A percentile compares a stretch with the other conserved stretches of the same genome.
Conservation (phyloP, 2,329 filamentous ascomycete genomes). For the Phaeoacremonium minimum region DNA sequence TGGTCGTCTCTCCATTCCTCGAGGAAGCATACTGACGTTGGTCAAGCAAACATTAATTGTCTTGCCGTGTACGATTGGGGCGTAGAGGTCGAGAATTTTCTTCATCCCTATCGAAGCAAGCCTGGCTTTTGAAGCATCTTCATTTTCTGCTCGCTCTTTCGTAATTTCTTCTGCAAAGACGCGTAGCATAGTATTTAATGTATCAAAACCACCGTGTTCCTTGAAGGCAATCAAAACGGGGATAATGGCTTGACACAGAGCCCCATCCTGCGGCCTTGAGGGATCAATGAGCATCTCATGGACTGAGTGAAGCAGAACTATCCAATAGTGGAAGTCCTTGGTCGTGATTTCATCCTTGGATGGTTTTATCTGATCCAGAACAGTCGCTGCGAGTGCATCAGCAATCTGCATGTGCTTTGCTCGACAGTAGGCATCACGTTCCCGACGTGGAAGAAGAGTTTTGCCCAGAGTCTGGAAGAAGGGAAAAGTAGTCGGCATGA, state of each 20-base stretch:
- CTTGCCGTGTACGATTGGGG: slow-evolving; percentile 71
- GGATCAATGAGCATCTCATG: slow-evolving; percentile 75
- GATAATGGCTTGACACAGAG: slow-evolving; percentile 55
- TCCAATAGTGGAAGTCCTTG: slow-evolving; percentile 75
- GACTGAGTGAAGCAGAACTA: slow-evolving; percentile 73
- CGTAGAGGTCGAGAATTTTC: slow-evolving; percentile 80
- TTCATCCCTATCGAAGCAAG: slow-evolving; percentile 61
- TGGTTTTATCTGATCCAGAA: slow-evolving; percentile 61
- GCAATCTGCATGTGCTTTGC: slow-evolving; percentile 52
- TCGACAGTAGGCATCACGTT: slow-evolving; percentile 57
- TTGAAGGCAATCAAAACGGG: slow-evolving; percentile 86
- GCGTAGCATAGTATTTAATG: slow-evolving; percentile 68
- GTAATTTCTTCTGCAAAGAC: slow-evolving; percentile 59
- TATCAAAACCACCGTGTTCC: slow-evolving; percentile 69
- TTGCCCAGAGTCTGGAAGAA: slow-evolving; percentile 86
- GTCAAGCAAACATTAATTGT: slow-evolving; percentile 73
- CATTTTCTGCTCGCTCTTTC: slow-evolving; percentile 28
- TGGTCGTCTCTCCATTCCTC: slow-evolving; percentile 34
- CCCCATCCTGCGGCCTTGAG: slow-evolving; percentile 42
- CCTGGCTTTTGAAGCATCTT: slow-evolving; percentile 40
- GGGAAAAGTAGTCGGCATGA: slow-evolving; percentile 75
- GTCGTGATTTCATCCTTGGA: slow-evolving; percentile 40
- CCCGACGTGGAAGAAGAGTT: slow-evolving; percentile 70
- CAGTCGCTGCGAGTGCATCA: slow-evolving; percentile 65
- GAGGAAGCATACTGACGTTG: slow-evolving; percentile 35